A percentile compares a stretch with the other conserved stretches of the same genome.
Evolutionary conservation across 106 monocot species (phyloP).

Genomic region (Xerophyta viscosa): DNA sequence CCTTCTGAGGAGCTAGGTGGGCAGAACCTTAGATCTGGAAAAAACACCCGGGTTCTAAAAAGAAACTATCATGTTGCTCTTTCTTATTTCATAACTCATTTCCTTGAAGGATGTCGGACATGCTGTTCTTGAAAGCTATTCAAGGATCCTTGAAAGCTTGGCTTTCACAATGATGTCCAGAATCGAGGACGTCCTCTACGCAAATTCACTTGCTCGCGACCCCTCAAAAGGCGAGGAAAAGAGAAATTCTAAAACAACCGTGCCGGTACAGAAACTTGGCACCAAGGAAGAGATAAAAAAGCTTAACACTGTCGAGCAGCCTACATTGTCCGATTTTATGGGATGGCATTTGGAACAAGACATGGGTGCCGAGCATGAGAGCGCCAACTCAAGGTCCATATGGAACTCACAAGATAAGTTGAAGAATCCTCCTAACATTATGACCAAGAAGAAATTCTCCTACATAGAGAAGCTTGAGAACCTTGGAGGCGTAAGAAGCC

Average conservation of each 20-base stretch:
- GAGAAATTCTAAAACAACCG: conserved; percentile 5
- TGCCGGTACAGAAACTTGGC: conserved; percentile 35
- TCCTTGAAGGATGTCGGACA: conserved; percentile 76
- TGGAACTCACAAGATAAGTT: conserved; percentile 5
- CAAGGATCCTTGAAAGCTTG: conserved; percentile 73
- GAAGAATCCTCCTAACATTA: conserved; percentile 15
- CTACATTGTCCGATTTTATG: conserved; percentile 87
- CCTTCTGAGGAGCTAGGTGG: too few species aligned
- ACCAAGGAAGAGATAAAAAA: conserved; percentile 56
- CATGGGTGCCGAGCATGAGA: conserved; percentile 18
- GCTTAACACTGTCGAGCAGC: conserved; percentile 33
- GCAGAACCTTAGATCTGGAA: too few species aligned
- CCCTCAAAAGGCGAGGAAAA: conserved; percentile 24
- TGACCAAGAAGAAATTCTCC: conserved; percentile 38
- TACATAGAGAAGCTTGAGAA: conserved; percentile 47
- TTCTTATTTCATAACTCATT: too few species aligned
- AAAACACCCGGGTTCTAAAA: too few species aligned
- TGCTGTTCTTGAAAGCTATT: conserved; percentile 84
- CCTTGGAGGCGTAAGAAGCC: conserved; percentile 56
- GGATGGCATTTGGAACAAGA: conserved; percentile 70
- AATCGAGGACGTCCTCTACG: conserved; percentile 83
- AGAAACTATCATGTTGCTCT: too few species aligned
- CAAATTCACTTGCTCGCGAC: conserved; percentile 36
- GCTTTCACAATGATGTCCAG: conserved; percentile 83
- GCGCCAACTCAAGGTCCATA: conserved; percentile 8